Base-by-base conservation (phyloP, 768 basidiomycete species). In the Suillus luteus region DNA sequence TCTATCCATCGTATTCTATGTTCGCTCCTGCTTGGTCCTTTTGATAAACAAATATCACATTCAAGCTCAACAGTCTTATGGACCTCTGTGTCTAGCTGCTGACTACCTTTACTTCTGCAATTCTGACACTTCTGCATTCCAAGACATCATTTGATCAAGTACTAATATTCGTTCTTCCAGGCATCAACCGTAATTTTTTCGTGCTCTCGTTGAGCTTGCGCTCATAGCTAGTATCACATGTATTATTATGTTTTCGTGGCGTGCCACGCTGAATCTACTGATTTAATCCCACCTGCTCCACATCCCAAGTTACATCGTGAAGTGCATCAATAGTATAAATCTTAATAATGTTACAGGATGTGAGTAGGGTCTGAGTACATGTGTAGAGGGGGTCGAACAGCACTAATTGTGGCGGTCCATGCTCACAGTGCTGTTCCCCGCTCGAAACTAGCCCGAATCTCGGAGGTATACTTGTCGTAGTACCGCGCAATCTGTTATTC, bases 381-480 rank as follows among this genome's bases (percentile, higher is more conserved):
- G 24, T 11, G 27, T 40, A 19, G 14, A 41, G 15, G 15, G 38
- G 9, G 24, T 27, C 1, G 9, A 31, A 58, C 19, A 27, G 1
- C 14, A 49, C 8, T 35, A 8, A 35, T 35, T 19, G 24, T 8
- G 9, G 37, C 17, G n/a, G 17, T 49, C 24, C 24, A 27, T 24
- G 24, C 12, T 57, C 40, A 96, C 52, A 98, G 77, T 37, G 96
- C 95, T 9, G 96, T 96, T 60, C 96, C 96, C 67, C 96, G 90
- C 75, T 99, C 96, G 83, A 99, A 99, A 77, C 95, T 98, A 27
- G 93, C 95, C 57, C 95, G 88, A 67, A 98, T 98, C 75, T 98
- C 96, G 49, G 92, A 79, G 1, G 97, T 99, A 72, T 98, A 97
- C 72, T 96, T 95, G 85, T 96, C 93, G 82, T 94, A 96, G 77